Base-by-base conservation (phyloP, 2,329 filamentous ascomycete genomes). In the Pseudocercospora fuligena region DNA sequence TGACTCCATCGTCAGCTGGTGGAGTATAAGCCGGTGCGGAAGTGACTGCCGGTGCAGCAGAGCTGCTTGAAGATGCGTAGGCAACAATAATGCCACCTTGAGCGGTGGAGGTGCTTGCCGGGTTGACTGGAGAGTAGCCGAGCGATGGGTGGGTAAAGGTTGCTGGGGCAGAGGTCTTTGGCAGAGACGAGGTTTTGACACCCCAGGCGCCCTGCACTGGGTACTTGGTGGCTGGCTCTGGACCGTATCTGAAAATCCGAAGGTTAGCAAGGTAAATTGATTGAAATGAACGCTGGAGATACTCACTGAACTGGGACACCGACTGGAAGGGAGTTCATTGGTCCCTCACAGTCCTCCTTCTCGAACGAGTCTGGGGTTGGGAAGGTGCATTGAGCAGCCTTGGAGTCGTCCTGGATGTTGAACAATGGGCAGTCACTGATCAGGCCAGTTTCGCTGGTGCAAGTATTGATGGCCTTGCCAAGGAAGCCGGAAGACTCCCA, bases 361-460 rank as follows among this genome's bases (percentile, higher is more conserved):
- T 78, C 75, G 21, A 95, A 77, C 0, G 75, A 71, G 0, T 78
- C 68, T 2, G 91, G 90, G 0, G 89, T 68, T 0, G 86, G 76
- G 75, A 94, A 85, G 60, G 83, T 82, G 82, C 93, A 97, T 65
- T 86, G 73, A 1, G 77, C 73, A 74, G 86, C 84, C 11, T 84
- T 82, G 0, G 79, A 78, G 27, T 88, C 83, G 61, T 79, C 79
- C 77, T 94, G 88, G 63, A 96, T 82, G 61, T 84, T 82, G 80
- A 97, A 97, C 31, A 95, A 72, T 0, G 87, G 80, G 81, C 94
- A 97, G 78, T 94, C 92, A 51, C 84, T 74, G 54, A 97, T 88
- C 49, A 82, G 74, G 36, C 94, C 94, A 9, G 87, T 89, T 0
- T 74, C 75, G 78, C 88, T 91, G 60, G 90, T 94, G 85, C 94